phyloP scores from a whole-genome alignment of 108 stramenopile species.

The Fragilariopsis cylindrus region DNA sequence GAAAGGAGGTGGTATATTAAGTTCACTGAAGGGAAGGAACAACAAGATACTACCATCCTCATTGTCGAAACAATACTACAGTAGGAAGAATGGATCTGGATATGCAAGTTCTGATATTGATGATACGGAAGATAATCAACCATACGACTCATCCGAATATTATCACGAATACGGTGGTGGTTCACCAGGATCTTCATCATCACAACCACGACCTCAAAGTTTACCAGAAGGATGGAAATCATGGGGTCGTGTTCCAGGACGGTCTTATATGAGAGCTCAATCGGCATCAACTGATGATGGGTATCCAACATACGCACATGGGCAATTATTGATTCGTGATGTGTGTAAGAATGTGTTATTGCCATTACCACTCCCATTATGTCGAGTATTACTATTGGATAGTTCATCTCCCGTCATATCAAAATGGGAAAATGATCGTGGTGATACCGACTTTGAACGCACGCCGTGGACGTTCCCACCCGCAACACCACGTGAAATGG shows the following conservation, averaged over 20 bases:
- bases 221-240: conserved; percentile 36
- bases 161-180: background rate
- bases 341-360: conserved; percentile 60
- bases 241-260: conserved; percentile 58
- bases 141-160: conserved; percentile 17
- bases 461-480: conserved; percentile 76
- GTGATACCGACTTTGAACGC: conserved; percentile 63
- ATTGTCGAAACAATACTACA: conserved; percentile 1
- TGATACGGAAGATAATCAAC: conserved; percentile 26
- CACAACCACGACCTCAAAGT: background rate
- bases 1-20: conserved; percentile 29
- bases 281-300: conserved; percentile 49
- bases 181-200: background rate
- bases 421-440: conserved; percentile 76
- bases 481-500: conserved; percentile 70
- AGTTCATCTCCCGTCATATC: conserved; percentile 76
- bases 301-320: conserved; percentile 66
- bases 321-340: conserved; percentile 63
- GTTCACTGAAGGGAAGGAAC: conserved; percentile 25
- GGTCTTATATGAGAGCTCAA: conserved; percentile 51
- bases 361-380: conserved; percentile 67
- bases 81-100: conserved; percentile 20
- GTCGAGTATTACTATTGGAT: conserved; percentile 72
- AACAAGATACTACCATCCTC: conserved; percentile 10
- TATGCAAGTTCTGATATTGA: conserved; percentile 42